phyloP scores from a whole-genome alignment of 2,329 filamentous ascomycete species.

The Metarhizium album region DNA sequence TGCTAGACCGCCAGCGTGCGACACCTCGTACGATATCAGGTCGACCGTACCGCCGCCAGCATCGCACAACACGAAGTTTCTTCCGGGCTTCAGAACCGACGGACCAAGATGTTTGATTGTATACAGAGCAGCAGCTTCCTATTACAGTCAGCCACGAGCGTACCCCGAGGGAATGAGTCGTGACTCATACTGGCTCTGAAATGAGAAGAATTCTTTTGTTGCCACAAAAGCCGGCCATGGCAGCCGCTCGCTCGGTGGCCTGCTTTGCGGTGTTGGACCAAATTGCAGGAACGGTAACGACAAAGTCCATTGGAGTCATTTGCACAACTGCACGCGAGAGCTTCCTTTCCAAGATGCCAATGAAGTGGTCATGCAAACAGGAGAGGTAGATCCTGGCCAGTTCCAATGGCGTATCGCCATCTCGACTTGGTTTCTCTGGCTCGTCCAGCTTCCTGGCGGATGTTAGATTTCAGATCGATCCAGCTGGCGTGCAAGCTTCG shows the following conservation, averaged over 20 bases:
- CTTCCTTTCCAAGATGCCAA: slow-evolving; percentile 30
- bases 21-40: slow-evolving; percentile 41
- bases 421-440: slow-evolving; percentile 16
- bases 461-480: background rate
- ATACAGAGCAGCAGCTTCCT: slow-evolving; percentile 41
- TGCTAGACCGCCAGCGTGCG: slow-evolving; percentile 28
- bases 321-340: slow-evolving; percentile 31
- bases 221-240: slow-evolving; percentile 28
- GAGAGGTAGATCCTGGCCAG: slow-evolving; percentile 32
- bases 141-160: slow-evolving; percentile 2
- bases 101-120: slow-evolving; percentile 32
- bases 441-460: slow-evolving; percentile 24
- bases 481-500: background rate
- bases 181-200: slow-evolving; percentile 33
- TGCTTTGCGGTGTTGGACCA: slow-evolving; percentile 46
- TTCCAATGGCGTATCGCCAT: slow-evolving; percentile 24
- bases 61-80: slow-evolving; percentile 42
- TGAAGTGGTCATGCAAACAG: slow-evolving; percentile 37
- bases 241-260: slow-evolving; percentile 31
- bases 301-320: slow-evolving; percentile 38
- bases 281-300: slow-evolving; percentile 47
- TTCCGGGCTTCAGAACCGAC: slow-evolving; percentile 30
- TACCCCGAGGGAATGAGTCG: no score
- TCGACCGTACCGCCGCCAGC: slow-evolving; percentile 45
- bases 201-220: slow-evolving; percentile 34